Evolutionary conservation across 805 yeast genomes (phyloP).

Genomic region (Helenozyma rhizophorensis): DNA sequence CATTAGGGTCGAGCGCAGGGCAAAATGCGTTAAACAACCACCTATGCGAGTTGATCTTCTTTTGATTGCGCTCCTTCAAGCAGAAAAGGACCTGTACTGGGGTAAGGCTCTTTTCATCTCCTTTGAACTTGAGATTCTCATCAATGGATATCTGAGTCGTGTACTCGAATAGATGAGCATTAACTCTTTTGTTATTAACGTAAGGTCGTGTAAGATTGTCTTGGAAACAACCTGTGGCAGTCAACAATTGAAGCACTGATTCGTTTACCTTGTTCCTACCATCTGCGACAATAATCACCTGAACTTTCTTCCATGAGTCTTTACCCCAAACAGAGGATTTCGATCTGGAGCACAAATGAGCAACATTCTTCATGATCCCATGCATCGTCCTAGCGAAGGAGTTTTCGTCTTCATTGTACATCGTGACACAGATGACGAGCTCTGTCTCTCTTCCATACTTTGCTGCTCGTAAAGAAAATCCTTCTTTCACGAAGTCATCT

Average conservation of each 20-base stretch:
- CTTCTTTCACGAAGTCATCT: slow-evolving; percentile 71
- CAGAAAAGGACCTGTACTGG: slow-evolving; percentile 95
- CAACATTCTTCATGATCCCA: slow-evolving; percentile 87
- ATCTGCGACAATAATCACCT: slow-evolving; percentile 86
- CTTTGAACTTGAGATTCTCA: slow-evolving; percentile 82
- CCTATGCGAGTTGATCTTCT: slow-evolving; percentile 94
- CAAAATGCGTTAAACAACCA: slow-evolving; percentile 97
- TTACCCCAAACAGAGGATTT: slow-evolving; percentile 91
- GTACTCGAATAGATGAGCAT: slow-evolving; percentile 92
- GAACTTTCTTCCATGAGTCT: slow-evolving; percentile 95
- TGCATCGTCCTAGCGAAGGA: slow-evolving; percentile 91
- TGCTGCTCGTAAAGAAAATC: slow-evolving; percentile 82
- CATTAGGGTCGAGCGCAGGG: slow-evolving; percentile 88
- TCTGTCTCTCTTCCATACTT: slow-evolving; percentile 90
- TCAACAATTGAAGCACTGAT: slow-evolving; percentile 79
- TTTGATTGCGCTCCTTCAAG: slow-evolving; percentile 85
- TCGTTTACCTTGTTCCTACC: slow-evolving; percentile 88
- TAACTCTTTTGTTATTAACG: slow-evolving; percentile 87
- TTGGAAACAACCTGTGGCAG: slow-evolving; percentile 95
- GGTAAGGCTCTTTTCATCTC: slow-evolving; percentile 83
- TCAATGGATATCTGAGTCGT: slow-evolving; percentile 94
- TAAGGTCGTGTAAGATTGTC: slow-evolving; percentile 95
- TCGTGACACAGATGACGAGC: slow-evolving; percentile 85
- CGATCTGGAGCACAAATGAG: slow-evolving; percentile 77
- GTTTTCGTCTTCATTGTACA: slow-evolving; percentile 94